Conservation (phyloP, 202 grass and related monocot genomes). For the Zoysia matrella region DNA sequence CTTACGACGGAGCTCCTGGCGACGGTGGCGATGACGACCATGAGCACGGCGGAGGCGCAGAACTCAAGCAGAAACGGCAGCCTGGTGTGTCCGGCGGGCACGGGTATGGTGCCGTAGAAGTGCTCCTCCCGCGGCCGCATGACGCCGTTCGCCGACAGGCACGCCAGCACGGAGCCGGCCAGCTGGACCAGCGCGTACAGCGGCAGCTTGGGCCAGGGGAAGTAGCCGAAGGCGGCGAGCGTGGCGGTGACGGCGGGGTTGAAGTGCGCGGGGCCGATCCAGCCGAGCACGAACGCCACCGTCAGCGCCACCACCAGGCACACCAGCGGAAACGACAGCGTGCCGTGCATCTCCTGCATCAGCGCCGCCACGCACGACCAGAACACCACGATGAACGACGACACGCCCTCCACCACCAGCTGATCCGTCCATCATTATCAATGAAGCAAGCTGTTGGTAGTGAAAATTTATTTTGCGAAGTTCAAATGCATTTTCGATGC, state of each 20-base stretch:
- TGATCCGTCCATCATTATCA: background rate
- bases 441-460: background rate
- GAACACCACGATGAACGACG: conserved; percentile 57
- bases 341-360: conserved; percentile 49
- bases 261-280: conserved; percentile 53
- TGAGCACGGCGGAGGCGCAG: conserved; percentile 50
- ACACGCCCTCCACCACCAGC: conserved; percentile 34
- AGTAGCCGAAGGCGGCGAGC: conserved; percentile 49
- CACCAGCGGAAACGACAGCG: conserved; percentile 37
- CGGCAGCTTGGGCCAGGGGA: conserved; percentile 44
- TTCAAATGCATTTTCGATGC: background rate
- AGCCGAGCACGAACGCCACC: conserved; percentile 47
- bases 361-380: conserved; percentile 50
- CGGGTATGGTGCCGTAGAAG: conserved; percentile 45
- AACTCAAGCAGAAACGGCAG: conserved; percentile 52
- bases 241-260: conserved; percentile 58
- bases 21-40: conserved; percentile 55
- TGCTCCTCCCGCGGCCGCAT: conserved; percentile 23
- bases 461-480: background rate
- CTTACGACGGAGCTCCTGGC: conserved; percentile 32
- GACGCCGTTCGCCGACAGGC: conserved; percentile 34
- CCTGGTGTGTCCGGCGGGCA: background rate
- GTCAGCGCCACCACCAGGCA: conserved; percentile 42
- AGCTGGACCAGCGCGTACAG: conserved; percentile 40
- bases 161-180: conserved; percentile 45